Percentiles rank a stretch among this genome's conserved stretches.
These are phyloP conservation scores for Thelephora aurantiotincta DNA, from an alignment of 768 basidiomycete species.

Conservation along the genomic window DNA sequence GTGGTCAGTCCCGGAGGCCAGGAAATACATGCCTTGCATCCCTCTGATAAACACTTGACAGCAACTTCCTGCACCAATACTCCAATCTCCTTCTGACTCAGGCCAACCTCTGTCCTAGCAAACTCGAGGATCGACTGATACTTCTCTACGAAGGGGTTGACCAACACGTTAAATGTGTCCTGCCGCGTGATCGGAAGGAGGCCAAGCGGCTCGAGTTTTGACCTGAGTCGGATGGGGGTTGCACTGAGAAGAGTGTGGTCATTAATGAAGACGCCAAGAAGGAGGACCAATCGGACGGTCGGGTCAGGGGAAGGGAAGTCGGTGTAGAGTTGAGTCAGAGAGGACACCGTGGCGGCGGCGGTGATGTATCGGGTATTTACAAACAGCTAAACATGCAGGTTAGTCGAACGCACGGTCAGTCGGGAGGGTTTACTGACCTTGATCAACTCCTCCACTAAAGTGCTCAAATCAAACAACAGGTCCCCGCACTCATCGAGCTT, in stretches of 20 bases:
- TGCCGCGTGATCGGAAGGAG: conserved; percentile 37
- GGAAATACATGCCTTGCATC: conserved; percentile 27
- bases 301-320: conserved; percentile 55
- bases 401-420: neutral
- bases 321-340: conserved; percentile 44
- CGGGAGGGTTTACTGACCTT: conserved; percentile 28
- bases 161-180: conserved; percentile 29
- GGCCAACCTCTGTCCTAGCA: conserved; percentile 38
- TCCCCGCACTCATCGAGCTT: conserved; percentile 47
- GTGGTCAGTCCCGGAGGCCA: neutral
- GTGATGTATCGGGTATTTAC: conserved; percentile 55
- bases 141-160: conserved; percentile 50
- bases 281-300: conserved; percentile 53
- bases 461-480: conserved; percentile 52
- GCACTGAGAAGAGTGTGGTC: conserved; percentile 13
- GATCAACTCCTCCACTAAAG: conserved; percentile 49
- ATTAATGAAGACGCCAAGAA: conserved; percentile 49
- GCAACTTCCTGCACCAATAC: conserved; percentile 34
- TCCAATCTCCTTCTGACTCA: conserved; percentile 25
- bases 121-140: conserved; percentile 19
- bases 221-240: conserved; percentile 19
- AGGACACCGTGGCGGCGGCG: conserved; percentile 28
- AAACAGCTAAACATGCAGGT: conserved; percentile 38
- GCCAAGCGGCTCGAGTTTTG: conserved; percentile 39
- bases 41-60: conserved; percentile 44